These are phyloP conservation scores for Dichotomopilus funicola DNA, from an alignment of 2,329 filamentous ascomycete species.

Conservation along the genomic window DNA sequence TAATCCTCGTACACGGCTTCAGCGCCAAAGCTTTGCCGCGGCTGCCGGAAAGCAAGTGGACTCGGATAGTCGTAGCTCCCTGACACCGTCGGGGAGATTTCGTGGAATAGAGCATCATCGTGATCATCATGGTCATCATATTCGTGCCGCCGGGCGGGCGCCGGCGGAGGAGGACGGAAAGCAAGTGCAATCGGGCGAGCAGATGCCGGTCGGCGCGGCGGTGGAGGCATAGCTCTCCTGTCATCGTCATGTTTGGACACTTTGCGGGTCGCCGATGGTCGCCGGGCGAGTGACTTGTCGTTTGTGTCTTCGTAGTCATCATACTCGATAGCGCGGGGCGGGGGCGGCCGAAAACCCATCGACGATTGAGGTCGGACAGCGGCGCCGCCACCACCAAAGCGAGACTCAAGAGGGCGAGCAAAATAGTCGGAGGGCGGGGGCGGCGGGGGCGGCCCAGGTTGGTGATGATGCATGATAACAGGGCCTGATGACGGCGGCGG, in stretches of 20 bases:
- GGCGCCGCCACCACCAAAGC: conserved; percentile 18
- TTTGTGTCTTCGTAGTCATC: conserved; percentile 37
- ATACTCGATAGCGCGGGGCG: conserved; percentile 27
- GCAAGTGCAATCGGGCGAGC: conserved; percentile 23
- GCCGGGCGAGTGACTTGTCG: conserved; percentile 30
- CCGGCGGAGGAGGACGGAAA: conserved; percentile 26
- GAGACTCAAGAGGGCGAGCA: conserved; percentile 20
- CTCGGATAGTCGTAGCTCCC: conserved; percentile 28
- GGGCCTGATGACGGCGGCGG: conserved; percentile 16
- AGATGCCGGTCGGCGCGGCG: conserved; percentile 30
- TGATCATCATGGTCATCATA: conserved; percentile 35
- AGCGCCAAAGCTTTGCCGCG: conserved; percentile 31
- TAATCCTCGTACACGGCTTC: conserved; percentile 36
- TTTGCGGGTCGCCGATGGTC: conserved; percentile 37
- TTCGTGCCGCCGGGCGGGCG: conserved; percentile 22
- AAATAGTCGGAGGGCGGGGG: conserved; percentile 19
- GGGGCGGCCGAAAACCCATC: conserved; percentile 30
- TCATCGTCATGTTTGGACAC: conserved; percentile 37
- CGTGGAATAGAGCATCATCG: conserved; percentile 34
- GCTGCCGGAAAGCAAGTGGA: conserved; percentile 26
- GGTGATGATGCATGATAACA: conserved; percentile 14
- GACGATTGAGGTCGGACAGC: conserved; percentile 32
- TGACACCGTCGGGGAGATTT: conserved; percentile 30
- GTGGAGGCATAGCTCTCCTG: conserved; percentile 44
- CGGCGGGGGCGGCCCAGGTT: not conserved